Evolutionary conservation across 2,329 filamentous ascomycete genomes (phyloP).

Genomic region (Aspergillus flavus): DNA sequence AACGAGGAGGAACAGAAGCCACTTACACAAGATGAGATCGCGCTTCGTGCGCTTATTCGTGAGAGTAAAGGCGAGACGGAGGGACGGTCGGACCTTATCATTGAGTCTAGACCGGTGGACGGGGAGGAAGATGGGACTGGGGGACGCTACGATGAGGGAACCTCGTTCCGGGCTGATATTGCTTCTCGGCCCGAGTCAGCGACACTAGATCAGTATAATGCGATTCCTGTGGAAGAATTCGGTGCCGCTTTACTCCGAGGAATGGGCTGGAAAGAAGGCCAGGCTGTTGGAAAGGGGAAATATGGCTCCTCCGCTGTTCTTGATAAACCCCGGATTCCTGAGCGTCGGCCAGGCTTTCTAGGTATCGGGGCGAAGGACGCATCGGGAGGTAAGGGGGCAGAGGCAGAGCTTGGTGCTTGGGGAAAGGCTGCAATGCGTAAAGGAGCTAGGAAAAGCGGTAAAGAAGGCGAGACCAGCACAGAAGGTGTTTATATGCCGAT

Average conservation of each 20-base stretch:
- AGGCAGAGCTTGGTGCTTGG: slow-evolving; percentile 79
- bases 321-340: slow-evolving; percentile 65
- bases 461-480: slow-evolving; percentile 43
- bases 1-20: slow-evolving; percentile 29
- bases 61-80: slow-evolving; percentile 49
- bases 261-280: slow-evolving; percentile 88
- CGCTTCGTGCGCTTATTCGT: slow-evolving; percentile 68
- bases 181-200: slow-evolving; percentile 72
- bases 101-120: slow-evolving; percentile 42
- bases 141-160: slow-evolving; percentile 44
- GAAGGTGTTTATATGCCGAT: slow-evolving; percentile 63
- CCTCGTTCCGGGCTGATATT: slow-evolving; percentile 71
- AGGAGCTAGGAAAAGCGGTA: slow-evolving; percentile 59
- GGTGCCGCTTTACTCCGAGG: slow-evolving; percentile 85
- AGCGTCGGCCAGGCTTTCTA: slow-evolving; percentile 75
- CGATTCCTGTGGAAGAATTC: slow-evolving; percentile 91
- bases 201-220: slow-evolving; percentile 80
- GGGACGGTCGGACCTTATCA: slow-evolving; percentile 54
- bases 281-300: slow-evolving; percentile 59
- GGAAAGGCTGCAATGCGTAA: slow-evolving; percentile 64
- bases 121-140: slow-evolving; percentile 14
- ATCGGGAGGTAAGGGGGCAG: slow-evolving; percentile 53
- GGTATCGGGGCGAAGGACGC: slow-evolving; percentile 88
- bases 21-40: slow-evolving; percentile 63
- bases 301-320: slow-evolving; percentile 42